These are phyloP conservation scores for Maudiozyma saulgeensis DNA, from an alignment of 805 yeast species.

Conservation along the genomic window DNA sequence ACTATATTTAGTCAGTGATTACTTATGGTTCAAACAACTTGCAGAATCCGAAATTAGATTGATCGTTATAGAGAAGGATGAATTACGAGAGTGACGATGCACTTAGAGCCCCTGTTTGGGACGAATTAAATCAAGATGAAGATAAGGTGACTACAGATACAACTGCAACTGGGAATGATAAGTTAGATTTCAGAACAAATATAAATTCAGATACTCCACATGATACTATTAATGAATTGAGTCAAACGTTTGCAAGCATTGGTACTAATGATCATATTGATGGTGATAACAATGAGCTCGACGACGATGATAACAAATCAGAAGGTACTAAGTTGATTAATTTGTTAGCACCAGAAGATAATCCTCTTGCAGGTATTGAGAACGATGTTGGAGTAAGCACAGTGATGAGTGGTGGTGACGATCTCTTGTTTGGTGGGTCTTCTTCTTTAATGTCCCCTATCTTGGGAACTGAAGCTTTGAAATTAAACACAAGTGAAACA, in stretches of 20 bases:
- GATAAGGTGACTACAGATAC: not conserved
- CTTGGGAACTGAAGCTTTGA: slow-evolving; percentile 4
- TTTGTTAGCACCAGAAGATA: slow-evolving; percentile 23
- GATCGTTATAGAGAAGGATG: slow-evolving; percentile 6
- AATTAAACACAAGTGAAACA: slow-evolving; percentile 4
- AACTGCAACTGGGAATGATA: not conserved
- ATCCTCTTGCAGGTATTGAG: slow-evolving; percentile 37
- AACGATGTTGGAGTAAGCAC: slow-evolving; percentile 14
- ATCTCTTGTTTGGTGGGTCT: slow-evolving; percentile 28
- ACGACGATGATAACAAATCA: slow-evolving; percentile 10
- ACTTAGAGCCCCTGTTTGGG: slow-evolving; percentile 29
- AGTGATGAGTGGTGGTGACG: slow-evolving; percentile 19
- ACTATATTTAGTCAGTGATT: too few species aligned
- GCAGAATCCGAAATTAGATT: too few species aligned
- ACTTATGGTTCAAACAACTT: too few species aligned
- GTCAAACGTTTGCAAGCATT: slow-evolving; percentile 12
- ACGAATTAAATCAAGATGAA: slow-evolving; percentile 14
- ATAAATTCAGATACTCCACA: not conserved
- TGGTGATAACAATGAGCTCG: slow-evolving; percentile 8
- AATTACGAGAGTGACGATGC: slow-evolving; percentile 25
- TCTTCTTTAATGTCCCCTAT: slow-evolving; percentile 13
- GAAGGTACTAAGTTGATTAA: slow-evolving; percentile 3
- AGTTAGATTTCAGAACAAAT: not conserved
- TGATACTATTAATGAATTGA: slow-evolving; percentile 7
- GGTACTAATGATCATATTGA: not conserved